Base-by-base conservation (phyloP, 2,329 filamentous ascomycete species). In the Lecanosticta acicola region DNA sequence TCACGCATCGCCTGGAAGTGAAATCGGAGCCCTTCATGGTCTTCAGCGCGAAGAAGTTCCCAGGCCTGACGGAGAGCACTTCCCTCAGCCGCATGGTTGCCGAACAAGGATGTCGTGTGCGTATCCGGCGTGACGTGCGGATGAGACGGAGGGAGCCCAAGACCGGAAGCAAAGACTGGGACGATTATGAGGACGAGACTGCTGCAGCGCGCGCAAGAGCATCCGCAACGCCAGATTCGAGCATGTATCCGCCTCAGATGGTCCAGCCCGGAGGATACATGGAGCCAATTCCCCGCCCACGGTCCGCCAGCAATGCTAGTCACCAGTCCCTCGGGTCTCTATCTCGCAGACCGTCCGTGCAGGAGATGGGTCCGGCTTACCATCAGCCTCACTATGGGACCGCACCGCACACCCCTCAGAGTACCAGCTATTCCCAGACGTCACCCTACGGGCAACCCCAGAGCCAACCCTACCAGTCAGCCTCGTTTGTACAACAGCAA, bases 41-140 rank as follows among this genome's bases (percentile, higher is more conserved):
- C 34, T 97, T 79, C 72, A 96, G 90, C 59, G 93, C 93, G 41
- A 98, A 97, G 81, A 97, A 96, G 72, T 98, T 98, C 71, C 93
- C 93, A 13, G 93, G 91, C 14, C 73, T 97, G 48, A 84, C 86
- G 36, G 87, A 93, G 66, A 96, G 89, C 71, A 98, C 93, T 0
- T 74, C 79, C 10, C 74, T 97, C 40, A 96, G 90, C 69, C 85
- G 90, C 52, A 85, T 87, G 29, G 89, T 98, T 35, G 90, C 91
- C 14, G 91, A 98, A 67, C 93, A 98, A 69, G 93, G 93, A 48
- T 97, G 93, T 67, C 87, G 91, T 56, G 93, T 98, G 20, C 85
- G 93, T 37, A 98, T 98, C 60, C 81, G 93, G 46, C 86, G 93
- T 53, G 93, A 97, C 69, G 87, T 94, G 4, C 83, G 89, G 47